Conservation (phyloP, 2,329 filamentous ascomycete genomes). For the Botryotinia calthae region DNA sequence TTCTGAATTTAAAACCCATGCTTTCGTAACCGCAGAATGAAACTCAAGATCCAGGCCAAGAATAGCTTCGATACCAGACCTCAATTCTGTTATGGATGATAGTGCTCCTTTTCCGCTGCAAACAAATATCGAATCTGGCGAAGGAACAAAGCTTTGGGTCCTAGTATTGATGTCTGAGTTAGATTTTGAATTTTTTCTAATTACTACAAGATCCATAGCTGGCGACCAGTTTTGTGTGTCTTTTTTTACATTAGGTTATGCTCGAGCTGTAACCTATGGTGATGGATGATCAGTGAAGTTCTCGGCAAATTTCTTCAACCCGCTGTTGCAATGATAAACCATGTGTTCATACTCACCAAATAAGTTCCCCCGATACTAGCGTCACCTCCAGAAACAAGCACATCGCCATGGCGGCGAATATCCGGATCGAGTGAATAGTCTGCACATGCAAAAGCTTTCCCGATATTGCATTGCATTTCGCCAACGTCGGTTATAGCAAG, state of each 20-base stretch:
- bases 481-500: constrained; percentile 57
- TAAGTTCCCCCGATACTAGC: constrained; percentile 76
- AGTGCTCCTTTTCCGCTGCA: constrained; percentile 62
- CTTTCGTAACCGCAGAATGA: constrained; percentile 48
- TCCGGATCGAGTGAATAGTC: constrained; percentile 55
- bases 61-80: constrained; percentile 67
- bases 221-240: constrained; percentile 62
- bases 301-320: no score
- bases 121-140: constrained; percentile 61
- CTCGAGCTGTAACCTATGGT: constrained; percentile 53
- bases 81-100: constrained; percentile 66
- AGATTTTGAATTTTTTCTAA: constrained; percentile 23
- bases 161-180: not conserved
- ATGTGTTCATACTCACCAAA: constrained; percentile 32
- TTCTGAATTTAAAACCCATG: constrained; percentile 50
- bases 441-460: constrained; percentile 74
- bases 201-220: constrained; percentile 44
- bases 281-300: constrained; percentile 14
- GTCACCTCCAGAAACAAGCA: constrained; percentile 49
- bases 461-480: constrained; percentile 69
- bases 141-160: constrained; percentile 32
- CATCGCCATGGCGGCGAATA: constrained; percentile 40
- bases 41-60: constrained; percentile 59
- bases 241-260: constrained; percentile 53
- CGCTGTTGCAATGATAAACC: not conserved